Base-by-base conservation (phyloP, 257 asterid genomes). In the Paulownia fortunei region DNA sequence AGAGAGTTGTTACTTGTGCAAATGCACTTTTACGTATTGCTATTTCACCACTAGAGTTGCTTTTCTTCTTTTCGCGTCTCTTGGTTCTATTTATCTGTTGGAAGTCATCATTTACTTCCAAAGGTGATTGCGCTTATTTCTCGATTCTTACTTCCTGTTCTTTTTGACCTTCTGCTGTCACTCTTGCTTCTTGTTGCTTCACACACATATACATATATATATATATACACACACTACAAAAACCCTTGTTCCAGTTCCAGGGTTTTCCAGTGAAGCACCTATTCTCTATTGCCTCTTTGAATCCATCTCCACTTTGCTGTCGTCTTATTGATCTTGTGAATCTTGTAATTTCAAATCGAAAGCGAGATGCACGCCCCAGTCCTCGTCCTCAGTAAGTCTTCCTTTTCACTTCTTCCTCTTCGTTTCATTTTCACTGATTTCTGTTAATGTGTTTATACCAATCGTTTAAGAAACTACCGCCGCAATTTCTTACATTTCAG, bases 341-440 rank as follows among this genome's bases (percentile, higher is more conserved):
- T 47, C 42, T 15, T 55, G 55, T n/a, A 26, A 54, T 10, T 72
- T 60, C 80, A 27, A 66, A 77, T 74, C 85, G 36, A 9, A 61
- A 68, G 75, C 75, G 72, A 82, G 80, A 91, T 92, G 97, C 92
- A 89, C 5, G 84, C 97, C 8, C 94, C 91, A 23, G 96, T 91
- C 24, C 87, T 92, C 80, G 97, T 91, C 75, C 92, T 92, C 76
- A 89, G 97, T 89, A 82, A 86, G 89, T 79, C 49, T 39, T 34
- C 80, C 4, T 68, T 27, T 32, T 70, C 60, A 3, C 16, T 60
- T 64, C 62, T 63, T n/a, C 6, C 63, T 70, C 21, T 72, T 64
- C 55, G 11, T 72, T 65, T 63, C 16, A 47, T 49, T 36, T 61
- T 34, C 56, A 13, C 7, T 51, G 15, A 58, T 26, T n/a, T 42